Base-by-base conservation (phyloP, 257 asterid genomes). In the Coffea canephora region DNA sequence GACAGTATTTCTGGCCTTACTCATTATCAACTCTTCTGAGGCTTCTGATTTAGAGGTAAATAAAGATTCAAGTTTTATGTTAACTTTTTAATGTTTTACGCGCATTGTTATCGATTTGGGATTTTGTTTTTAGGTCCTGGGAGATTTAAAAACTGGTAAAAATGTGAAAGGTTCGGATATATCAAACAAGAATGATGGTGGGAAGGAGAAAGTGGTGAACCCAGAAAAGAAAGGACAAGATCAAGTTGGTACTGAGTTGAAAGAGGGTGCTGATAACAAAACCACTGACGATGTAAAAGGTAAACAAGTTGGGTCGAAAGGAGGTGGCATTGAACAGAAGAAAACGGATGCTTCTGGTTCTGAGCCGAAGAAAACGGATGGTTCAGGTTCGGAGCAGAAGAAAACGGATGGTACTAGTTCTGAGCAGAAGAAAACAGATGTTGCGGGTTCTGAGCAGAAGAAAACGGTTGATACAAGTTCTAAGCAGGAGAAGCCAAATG, bases 41-140 rank as follows among this genome's bases (percentile, higher is more conserved):
- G 65, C 27, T 21, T 89, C 88, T 78, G 93, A 89, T 83, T 80
- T 84, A 36, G 78, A 90, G 98, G 98, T 94, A 89, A 21, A 55
- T 50, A 48, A 65, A 55, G 21, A 46, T 82, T 75, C 54, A 46
- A 50, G 31, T 79, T 77, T 76, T 55, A 46, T 73, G 18, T 36
- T 72, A 46, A 16, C 71, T 62, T 71, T 75, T 59, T 12, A 48
- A 43, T 78, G 15, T 34, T 69, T 65, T 57, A 36, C n/a, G 1
- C 25, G 71, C 73, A 68, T 74, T 69, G 71, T 71, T 74, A 12
- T 71, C 77, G 74, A 73, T 8, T 25, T 62, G 80, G 77, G 70
- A 27, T 49, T 83, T 77, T 49, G 1, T 79, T 81, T 80, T 71
- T 86, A 90, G 97, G 88, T 52, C 13, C 78, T 74, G 16, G 84